Conservation (phyloP, 2,329 filamentous ascomycete genomes). For the Aureobasidium leucospermi region DNA sequence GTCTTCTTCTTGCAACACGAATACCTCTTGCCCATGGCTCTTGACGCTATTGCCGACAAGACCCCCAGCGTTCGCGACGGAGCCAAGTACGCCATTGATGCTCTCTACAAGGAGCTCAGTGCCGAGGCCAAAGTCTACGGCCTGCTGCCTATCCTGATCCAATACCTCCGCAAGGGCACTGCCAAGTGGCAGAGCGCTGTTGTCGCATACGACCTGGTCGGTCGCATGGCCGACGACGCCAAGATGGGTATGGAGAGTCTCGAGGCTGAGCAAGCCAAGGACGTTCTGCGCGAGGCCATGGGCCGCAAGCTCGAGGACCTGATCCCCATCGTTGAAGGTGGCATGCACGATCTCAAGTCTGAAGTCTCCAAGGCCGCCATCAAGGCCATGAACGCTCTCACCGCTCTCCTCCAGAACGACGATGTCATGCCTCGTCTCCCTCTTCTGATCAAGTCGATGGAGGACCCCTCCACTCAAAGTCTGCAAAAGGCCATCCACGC, state of each 20-base stretch:
- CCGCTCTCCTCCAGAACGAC: constrained; percentile 87
- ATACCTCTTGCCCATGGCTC: constrained; percentile 61
- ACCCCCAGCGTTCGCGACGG: constrained; percentile 80
- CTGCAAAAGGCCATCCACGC: constrained; percentile 95
- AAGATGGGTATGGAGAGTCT: constrained; percentile 76
- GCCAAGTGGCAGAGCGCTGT: constrained; percentile 98
- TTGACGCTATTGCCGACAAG: constrained; percentile 88
- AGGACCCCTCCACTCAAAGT: constrained; percentile 80
- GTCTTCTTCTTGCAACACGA: constrained; percentile 76
- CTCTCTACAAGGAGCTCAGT: constrained; percentile 70
- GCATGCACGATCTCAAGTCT: constrained; percentile 93
- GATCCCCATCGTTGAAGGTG: constrained; percentile 83
- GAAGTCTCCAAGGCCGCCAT: constrained; percentile 84
- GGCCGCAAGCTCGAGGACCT: constrained; percentile 77
- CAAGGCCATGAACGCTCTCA: constrained; percentile 85
- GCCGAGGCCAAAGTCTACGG: constrained; percentile 77
- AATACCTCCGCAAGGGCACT: constrained; percentile 73
- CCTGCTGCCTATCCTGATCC: constrained; percentile 65
- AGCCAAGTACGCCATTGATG: constrained; percentile 88
- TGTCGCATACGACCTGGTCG: constrained; percentile 74
- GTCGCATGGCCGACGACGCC: constrained; percentile 91
- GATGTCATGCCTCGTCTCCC: constrained; percentile 90
- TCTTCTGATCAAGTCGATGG: constrained; percentile 88
- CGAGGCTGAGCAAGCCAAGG: constrained; percentile 81
- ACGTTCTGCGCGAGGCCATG: constrained; percentile 83